These are phyloP conservation scores for Kuraishia molischiana DNA, from an alignment of 805 yeast genomes.

Conservation along the genomic window DNA sequence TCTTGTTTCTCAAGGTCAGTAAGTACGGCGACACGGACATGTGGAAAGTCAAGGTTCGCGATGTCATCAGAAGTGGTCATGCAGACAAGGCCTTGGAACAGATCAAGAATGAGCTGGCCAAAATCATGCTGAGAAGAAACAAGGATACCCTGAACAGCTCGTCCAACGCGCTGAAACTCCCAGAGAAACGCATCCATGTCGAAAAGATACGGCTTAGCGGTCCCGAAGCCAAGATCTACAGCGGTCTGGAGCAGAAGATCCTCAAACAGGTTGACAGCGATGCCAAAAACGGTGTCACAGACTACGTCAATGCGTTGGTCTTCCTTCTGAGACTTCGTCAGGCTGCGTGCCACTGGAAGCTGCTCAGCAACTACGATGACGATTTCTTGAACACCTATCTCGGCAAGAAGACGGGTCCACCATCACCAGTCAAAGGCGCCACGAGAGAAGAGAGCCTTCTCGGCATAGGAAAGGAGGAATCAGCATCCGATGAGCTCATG, in stretches of 20 bases:
- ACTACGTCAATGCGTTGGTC: constrained; percentile 17
- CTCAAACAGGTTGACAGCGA: constrained; percentile 4
- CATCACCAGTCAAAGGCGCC: background rate
- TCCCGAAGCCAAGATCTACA: constrained; percentile 18
- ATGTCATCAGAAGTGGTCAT: constrained; percentile 25
- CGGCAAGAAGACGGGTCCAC: background rate
- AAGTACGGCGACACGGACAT: constrained; percentile 7
- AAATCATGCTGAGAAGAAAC: constrained; percentile 35
- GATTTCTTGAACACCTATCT: background rate
- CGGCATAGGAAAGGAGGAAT: constrained; percentile 1
- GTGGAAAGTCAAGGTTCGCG: constrained; percentile 24
- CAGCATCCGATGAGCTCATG: constrained; percentile 12
- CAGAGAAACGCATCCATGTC: constrained; percentile 10
- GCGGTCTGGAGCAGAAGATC: constrained; percentile 11
- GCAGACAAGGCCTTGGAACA: constrained; percentile 25
- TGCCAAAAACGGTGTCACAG: background rate
- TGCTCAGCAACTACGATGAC: constrained; percentile 3
- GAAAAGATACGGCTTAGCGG: constrained; percentile 13
- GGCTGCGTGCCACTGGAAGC: constrained; percentile 23
- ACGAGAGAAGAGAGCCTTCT: background rate
- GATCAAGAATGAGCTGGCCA: constrained; percentile 15
- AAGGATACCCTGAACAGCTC: constrained; percentile 22
- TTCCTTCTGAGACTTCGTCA: constrained; percentile 26
- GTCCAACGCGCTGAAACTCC: constrained; percentile 12
- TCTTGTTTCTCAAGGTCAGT: constrained; percentile 35